A percentile compares a stretch with the other conserved stretches of the same genome.
Conservation (phyloP, 23 red algal species). For the Gracilaria caudata region DNA sequence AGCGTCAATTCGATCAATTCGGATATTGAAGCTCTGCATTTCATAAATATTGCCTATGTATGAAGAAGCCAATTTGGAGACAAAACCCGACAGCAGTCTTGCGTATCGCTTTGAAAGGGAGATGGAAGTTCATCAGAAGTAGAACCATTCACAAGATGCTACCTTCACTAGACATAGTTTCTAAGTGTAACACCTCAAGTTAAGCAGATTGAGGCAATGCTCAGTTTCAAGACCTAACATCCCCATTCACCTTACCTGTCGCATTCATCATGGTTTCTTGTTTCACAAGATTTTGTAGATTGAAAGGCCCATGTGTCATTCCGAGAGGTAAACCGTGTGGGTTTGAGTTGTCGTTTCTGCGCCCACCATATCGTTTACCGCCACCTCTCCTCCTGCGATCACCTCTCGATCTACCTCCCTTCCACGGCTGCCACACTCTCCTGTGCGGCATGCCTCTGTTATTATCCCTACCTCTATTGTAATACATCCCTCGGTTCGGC, state of each 20-base stretch:
- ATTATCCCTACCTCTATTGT: background rate
- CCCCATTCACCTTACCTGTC: background rate
- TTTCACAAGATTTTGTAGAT: background rate
- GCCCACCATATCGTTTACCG: background rate
- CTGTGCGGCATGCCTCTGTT: constrained; percentile 6
- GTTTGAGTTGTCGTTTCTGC: background rate
- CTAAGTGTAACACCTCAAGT: no score
- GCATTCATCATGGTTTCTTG: background rate
- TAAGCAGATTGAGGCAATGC: no score
- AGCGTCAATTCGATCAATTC: no score
- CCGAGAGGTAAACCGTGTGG: background rate
- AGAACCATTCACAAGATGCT: no score
- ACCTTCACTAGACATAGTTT: no score
- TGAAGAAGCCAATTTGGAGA: no score
- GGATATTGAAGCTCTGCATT: no score
- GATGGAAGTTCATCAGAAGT: no score
- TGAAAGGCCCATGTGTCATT: constrained; percentile 12
- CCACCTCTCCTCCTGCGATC: background rate
- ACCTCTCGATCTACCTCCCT: background rate
- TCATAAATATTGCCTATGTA: no score
- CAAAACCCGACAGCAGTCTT: no score
- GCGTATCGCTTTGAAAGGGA: no score
- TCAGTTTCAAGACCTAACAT: no score
- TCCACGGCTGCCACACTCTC: constrained; percentile 6
- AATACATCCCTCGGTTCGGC: background rate